Conservation (phyloP, 805 yeast genomes). For the Isabelozyma rhagii region DNA sequence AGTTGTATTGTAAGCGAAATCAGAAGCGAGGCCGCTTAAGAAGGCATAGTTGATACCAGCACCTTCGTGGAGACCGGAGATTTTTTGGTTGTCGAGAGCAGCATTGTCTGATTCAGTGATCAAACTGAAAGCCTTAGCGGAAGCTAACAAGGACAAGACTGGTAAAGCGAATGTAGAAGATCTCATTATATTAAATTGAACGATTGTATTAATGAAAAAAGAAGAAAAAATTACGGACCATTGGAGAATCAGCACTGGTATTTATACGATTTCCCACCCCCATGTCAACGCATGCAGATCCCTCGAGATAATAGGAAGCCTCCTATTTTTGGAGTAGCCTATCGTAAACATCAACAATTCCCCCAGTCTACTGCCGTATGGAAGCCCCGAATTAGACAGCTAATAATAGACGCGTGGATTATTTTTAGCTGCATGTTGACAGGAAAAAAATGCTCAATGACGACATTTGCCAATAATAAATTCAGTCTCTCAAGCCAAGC, state of each 20-base stretch:
- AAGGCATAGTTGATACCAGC: slow-evolving; percentile 33
- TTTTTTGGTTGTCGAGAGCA: slow-evolving; percentile 18
- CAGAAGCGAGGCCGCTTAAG: slow-evolving; percentile 6
- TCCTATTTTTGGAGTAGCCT: too few relatives aligned
- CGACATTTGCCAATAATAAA: too few relatives aligned
- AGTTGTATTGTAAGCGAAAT: background rate
- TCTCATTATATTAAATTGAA: background rate
- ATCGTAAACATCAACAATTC: too few relatives aligned
- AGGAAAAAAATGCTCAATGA: too few relatives aligned
- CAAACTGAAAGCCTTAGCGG: background rate
- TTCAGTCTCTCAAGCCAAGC: background rate
- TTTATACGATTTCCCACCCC: background rate
- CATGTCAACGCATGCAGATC: background rate
- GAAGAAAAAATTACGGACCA: background rate
- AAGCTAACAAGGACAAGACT: background rate
- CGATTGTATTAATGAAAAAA: background rate
- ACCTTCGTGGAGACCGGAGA: slow-evolving; percentile 28
- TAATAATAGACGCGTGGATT: too few relatives aligned
- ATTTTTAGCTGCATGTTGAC: too few relatives aligned
- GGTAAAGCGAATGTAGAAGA: slow-evolving; percentile 10
- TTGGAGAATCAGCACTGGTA: background rate
- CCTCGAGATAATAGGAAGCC: too few relatives aligned
- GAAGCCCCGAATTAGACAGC: too few relatives aligned
- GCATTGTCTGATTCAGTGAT: slow-evolving; percentile 13
- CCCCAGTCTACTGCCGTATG: too few relatives aligned